Percentiles rank a stretch among this genome's conserved stretches.
Conservation (phyloP, 2,329 filamentous ascomycete genomes). For the Pyricularia sp. region DNA sequence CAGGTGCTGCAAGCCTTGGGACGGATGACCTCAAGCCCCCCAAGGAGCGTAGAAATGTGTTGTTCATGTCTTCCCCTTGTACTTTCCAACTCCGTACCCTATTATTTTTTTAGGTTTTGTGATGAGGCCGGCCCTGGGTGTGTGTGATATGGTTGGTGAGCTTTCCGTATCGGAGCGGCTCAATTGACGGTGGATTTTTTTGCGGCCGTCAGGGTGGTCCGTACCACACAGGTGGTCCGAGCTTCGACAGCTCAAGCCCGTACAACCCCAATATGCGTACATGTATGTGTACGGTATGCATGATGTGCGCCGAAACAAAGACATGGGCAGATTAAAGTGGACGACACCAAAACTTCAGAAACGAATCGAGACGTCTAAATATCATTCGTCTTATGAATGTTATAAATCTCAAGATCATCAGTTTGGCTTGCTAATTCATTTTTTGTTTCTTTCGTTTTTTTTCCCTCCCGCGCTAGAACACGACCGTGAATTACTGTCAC, state of each 20-base stretch:
- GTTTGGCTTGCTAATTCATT: not conserved
- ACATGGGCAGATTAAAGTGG: not conserved
- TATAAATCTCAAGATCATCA: not conserved
- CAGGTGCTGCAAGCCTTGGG: not conserved
- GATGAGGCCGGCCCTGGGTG: not conserved
- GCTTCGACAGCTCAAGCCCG: not conserved
- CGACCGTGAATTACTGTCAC: not conserved
- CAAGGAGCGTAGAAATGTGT: not conserved
- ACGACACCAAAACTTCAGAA: not conserved
- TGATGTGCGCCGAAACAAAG: not conserved
- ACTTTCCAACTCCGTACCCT: not conserved
- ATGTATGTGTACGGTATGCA: not conserved
- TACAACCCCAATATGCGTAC: not conserved
- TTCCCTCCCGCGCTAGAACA: not conserved
- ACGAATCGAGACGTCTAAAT: not conserved
- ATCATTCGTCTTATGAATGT: not conserved
- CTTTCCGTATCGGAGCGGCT: not conserved
- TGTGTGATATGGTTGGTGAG: not conserved
- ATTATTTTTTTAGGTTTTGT: not conserved
- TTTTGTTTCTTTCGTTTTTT: not conserved
- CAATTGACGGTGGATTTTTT: not conserved
- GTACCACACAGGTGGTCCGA: not conserved
- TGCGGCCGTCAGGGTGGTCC: not conserved
- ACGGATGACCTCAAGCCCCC: not conserved
- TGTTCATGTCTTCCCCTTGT: not conserved